Conservation (phyloP, 768 basidiomycete genomes). For the Tephrocybe sp. region DNA sequence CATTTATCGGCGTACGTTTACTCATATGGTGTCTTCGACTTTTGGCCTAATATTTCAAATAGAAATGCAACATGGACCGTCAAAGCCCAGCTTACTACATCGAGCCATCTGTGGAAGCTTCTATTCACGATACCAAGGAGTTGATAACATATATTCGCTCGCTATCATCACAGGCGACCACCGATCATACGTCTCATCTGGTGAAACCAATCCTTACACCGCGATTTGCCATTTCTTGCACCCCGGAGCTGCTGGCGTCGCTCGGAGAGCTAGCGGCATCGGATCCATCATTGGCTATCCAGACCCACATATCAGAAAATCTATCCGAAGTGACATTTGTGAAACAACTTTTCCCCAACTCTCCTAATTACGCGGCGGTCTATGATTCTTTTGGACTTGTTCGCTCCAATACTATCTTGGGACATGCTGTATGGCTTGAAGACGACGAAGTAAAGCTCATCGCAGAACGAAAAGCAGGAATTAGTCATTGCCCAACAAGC, state of each 20-base stretch:
- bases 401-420: slow-evolving; percentile 78
- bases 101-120: slow-evolving; percentile 58
- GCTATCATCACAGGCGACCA: slow-evolving; percentile 36
- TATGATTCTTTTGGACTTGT: slow-evolving; percentile 83
- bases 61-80: slow-evolving; percentile 93
- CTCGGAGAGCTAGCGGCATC: slow-evolving; percentile 62
- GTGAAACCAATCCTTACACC: slow-evolving; percentile 93
- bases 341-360: slow-evolving; percentile 62
- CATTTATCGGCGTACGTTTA: slow-evolving; percentile 76
- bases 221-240: slow-evolving; percentile 94
- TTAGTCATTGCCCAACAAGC: slow-evolving; percentile 93
- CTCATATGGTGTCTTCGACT: slow-evolving; percentile 6
- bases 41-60: neutral
- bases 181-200: slow-evolving; percentile 42
- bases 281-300: slow-evolving; percentile 70
- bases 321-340: slow-evolving; percentile 67
- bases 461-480: slow-evolving; percentile 61
- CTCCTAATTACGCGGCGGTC: slow-evolving; percentile 70
- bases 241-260: slow-evolving; percentile 59
- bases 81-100: slow-evolving; percentile 68
- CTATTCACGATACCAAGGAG: slow-evolving; percentile 59
- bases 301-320: slow-evolving; percentile 95
- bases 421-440: slow-evolving; percentile 82
- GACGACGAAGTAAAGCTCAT: slow-evolving; percentile 75
- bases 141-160: slow-evolving; percentile 72